Base-by-base conservation (phyloP, 306 rosid genomes). In the Echinosophora koreensis region DNA sequence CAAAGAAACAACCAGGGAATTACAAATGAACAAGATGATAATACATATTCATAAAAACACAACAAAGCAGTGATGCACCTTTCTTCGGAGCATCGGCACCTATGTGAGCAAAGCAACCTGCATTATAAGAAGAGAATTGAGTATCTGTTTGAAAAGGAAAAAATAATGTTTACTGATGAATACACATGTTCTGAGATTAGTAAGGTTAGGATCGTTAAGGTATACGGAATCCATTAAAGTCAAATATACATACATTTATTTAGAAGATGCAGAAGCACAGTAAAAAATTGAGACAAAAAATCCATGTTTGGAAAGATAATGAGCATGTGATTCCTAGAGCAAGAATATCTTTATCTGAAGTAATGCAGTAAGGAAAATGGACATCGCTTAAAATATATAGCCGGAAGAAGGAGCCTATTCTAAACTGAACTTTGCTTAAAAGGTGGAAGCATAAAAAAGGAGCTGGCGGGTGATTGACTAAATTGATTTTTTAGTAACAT, bases 31-130 rank as follows among this genome's bases (percentile, higher is more conserved):
- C 49, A 59, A 22, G 3, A 78, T 73, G 22, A 41, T 58, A 73
- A n/a, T 34, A 39, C 32, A 69, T 16, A 9, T 52, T 44, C 65
- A 63, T 22, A 37, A 32, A 57, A 72, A 22, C 37, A 57, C 7
- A 59, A 77, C 8, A 59, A 63, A 83, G 8, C 56, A 72, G 66
- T 22, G 15, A 46, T 44, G 56, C 85, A 94, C 98, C 94, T 84
- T 22, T 77, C 65, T 34, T 68, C 27, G 83, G 15, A 51, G 86
- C 84, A 78, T 88, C 84, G 18, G 77, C 39, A 52, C 67, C 83
- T 3, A 78, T 2, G 71, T 85, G 87, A 61, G 97, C 91, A 87
- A 90, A 90, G 81, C 94, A 94, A 77, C 49, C 96, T 94, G 92
- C 85, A 87, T 37, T 46, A 60, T 5, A 16, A 70, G 66, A 79